Base-by-base conservation (phyloP, 352 stramenopile genomes). In the Phytopythium litorale region DNA sequence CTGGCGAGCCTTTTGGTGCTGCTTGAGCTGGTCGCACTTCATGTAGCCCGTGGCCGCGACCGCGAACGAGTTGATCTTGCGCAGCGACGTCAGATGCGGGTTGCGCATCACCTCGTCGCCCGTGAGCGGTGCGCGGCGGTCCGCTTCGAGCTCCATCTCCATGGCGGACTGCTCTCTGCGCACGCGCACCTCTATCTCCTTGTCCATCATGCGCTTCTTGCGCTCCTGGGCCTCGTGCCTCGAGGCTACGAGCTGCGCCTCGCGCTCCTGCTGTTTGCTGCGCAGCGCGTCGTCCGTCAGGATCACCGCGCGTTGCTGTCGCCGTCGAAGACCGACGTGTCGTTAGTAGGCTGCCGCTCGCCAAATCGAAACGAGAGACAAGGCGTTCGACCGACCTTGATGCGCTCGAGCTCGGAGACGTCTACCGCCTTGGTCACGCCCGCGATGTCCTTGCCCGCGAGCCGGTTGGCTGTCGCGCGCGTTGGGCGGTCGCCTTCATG, bases 161-260 rank as follows among this genome's bases (percentile, higher is more conserved):
- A 91, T 80, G 18, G 80, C 79, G 13, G 79, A 82, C 57, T 91
- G 76, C 58, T 93, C 84, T 7, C 84, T 77, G 13, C 80, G 67
- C 7, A 72, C 75, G 30, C 80, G 81, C 42, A 91, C 82, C 65
- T 76, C 67, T 13, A 89, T 62, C 63, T 91, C 81, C 57, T 93
- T 91, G 58, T 93, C 79, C 69, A 90, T 76, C 81, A 93, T 91
- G 23, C 70, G 71, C 2, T 71, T 75, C 65, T 93, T 93, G 21
- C 80, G 80, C 42, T 91, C 80, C 38, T 91, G 66, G 0, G 81
- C 79, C 32, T 86, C 79, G 25, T 88, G 72, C 3, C 82, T 68
- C 28, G 84, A 68, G 8, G 60, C 79, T 19, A 71, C 56, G 13
- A 80, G 62, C 55, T 83, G 67, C 33, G 72, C 60, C 42, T 89